Percentiles rank a stretch among this genome's conserved stretches.
Conservation (phyloP, 2,329 filamentous ascomycete species). For the Ophiostoma piceae region DNA sequence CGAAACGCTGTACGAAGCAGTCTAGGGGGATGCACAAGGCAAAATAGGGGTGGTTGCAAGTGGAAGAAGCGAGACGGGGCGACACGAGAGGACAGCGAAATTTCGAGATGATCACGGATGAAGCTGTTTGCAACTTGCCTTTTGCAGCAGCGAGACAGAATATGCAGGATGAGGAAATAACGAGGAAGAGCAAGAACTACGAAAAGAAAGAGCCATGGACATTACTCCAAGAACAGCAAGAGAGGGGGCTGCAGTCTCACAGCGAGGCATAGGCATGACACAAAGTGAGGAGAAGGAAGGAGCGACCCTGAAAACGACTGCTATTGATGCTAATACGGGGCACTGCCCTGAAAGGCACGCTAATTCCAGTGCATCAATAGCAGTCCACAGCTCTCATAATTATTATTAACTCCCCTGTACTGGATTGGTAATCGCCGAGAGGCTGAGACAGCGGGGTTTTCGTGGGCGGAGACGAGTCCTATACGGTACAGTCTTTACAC, state of each 20-base stretch:
- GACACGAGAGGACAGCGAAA: not conserved
- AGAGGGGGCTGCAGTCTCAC: not conserved
- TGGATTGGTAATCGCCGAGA: conserved; percentile 8
- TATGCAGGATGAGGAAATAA: not conserved
- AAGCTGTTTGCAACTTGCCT: not conserved
- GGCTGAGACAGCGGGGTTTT: conserved; percentile 7
- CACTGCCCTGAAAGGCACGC: not conserved
- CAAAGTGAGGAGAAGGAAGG: conserved; percentile 10
- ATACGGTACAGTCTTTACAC: not conserved
- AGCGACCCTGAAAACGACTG: not conserved
- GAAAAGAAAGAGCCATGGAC: not conserved
- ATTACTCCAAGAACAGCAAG: not conserved
- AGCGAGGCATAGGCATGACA: not conserved
- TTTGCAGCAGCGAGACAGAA: not conserved
- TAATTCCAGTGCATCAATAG: not conserved
- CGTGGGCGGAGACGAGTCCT: not conserved
- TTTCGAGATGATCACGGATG: not conserved
- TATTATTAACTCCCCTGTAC: not conserved
- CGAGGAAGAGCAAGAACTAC: not conserved
- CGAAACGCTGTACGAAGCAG: conserved; percentile 10
- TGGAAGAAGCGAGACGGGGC: conserved; percentile 2
- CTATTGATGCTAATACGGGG: not conserved
- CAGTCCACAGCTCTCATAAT: not conserved
- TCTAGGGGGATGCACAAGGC: conserved; percentile 8
- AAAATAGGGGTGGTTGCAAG: conserved; percentile 11